phyloP scores from a whole-genome alignment of 441 rosid species.

The Aquilaria agallochum region DNA sequence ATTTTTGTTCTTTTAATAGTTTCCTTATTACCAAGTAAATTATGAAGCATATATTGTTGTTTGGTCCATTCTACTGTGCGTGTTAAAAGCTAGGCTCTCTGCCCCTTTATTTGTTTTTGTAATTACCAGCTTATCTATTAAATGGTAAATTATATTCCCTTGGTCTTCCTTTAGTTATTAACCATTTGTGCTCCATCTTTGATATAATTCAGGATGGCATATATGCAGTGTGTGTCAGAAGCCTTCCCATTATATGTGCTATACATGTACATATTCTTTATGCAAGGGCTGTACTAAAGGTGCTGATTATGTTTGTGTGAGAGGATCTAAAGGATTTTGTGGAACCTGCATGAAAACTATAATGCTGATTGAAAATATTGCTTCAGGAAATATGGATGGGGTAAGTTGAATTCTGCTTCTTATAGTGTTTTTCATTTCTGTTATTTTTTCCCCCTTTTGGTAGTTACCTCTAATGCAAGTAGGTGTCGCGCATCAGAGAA shows the following conservation, averaged over 20 bases:
- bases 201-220: slow-evolving; percentile 88
- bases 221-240: slow-evolving; percentile 88
- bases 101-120: too few species aligned
- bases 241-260: slow-evolving; percentile 89
- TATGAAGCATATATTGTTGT: too few species aligned
- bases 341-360: slow-evolving; percentile 87
- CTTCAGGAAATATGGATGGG: slow-evolving; percentile 47
- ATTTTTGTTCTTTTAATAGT: too few species aligned
- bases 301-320: slow-evolving; percentile 77
- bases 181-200: slow-evolving; percentile 2
- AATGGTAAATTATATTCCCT: too few species aligned
- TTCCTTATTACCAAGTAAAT: too few species aligned
- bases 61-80: too few species aligned
- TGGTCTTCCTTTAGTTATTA: background rate
- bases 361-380: slow-evolving; percentile 79
- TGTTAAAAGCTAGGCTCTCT: too few species aligned
- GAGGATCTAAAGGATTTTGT: slow-evolving; percentile 90
- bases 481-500: too few species aligned
- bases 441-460: slow-evolving; percentile 1
- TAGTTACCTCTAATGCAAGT: background rate
- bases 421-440: background rate
- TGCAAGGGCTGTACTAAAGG: slow-evolving; percentile 91
- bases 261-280: slow-evolving; percentile 94
- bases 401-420: slow-evolving; percentile 33
- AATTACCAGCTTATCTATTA: too few species aligned